phyloP scores from a whole-genome alignment of 495 filamentous ascomycete species.

The Daldinia vernicosa region DNA sequence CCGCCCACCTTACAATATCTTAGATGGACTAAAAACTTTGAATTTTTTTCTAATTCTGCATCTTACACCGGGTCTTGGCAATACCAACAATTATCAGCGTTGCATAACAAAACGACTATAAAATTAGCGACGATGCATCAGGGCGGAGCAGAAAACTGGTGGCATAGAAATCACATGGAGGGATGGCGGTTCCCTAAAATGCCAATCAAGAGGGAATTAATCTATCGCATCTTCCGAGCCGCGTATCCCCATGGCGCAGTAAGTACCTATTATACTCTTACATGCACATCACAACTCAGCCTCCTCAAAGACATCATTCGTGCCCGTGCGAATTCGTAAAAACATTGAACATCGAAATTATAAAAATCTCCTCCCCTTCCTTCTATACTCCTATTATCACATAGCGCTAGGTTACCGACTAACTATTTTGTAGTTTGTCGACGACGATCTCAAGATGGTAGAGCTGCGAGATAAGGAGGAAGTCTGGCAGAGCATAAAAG shows the following conservation, averaged over 20 bases:
- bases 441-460: slow-evolving; percentile 28
- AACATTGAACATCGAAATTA: not conserved
- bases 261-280: slow-evolving; percentile 7
- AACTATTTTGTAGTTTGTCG: slow-evolving; percentile 22
- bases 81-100: not conserved
- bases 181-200: slow-evolving; percentile 21
- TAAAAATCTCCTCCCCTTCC: not conserved
- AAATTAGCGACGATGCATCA: not conserved
- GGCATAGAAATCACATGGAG: slow-evolving; percentile 19
- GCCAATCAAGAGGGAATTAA: slow-evolving; percentile 35
- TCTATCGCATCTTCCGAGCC: slow-evolving; percentile 34
- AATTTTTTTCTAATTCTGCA: not conserved
- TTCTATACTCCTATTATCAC: not conserved
- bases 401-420: not conserved
- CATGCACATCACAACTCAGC: slow-evolving; percentile 10
- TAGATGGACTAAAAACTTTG: not conserved
- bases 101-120: slow-evolving; percentile 6
- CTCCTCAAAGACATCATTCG: slow-evolving; percentile 1
- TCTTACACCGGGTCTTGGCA: not conserved
- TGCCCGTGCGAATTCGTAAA: not conserved
- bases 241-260: slow-evolving; percentile 40
- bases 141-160: slow-evolving; percentile 19
- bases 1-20: not conserved
- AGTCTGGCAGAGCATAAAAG: slow-evolving; percentile 9
- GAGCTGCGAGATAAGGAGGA: slow-evolving; percentile 27